Evolutionary conservation across 768 basidiomycete genomes (phyloP).

Genomic region (Xerocomus spinulosus): DNA sequence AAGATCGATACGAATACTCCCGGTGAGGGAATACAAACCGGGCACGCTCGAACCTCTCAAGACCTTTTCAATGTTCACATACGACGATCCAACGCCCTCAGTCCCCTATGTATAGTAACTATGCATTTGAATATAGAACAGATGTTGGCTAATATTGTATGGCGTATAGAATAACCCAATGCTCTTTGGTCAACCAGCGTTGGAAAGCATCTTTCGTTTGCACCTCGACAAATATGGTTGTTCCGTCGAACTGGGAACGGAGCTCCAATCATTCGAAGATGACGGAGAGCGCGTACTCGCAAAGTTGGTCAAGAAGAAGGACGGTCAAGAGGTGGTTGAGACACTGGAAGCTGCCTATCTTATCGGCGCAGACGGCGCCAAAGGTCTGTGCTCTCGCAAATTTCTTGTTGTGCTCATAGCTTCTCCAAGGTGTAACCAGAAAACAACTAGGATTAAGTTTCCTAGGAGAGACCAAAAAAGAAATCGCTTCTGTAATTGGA

Average conservation of each 20-base stretch:
- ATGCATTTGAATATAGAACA: not conserved
- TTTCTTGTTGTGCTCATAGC: not conserved
- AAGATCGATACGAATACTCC: conserved; percentile 21
- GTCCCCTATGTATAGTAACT: conserved; percentile 27
- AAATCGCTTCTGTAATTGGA: conserved; percentile 28
- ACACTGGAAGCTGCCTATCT: conserved; percentile 30
- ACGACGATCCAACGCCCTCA: conserved; percentile 22
- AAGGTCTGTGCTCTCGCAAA: conserved; percentile 8
- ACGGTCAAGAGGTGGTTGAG: conserved; percentile 26
- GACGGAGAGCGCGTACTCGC: conserved; percentile 34
- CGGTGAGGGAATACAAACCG: conserved; percentile 33
- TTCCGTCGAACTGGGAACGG: conserved; percentile 40
- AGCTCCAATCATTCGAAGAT: conserved; percentile 42
- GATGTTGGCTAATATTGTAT: not conserved
- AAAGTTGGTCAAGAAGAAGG: conserved; percentile 27
- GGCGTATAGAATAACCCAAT: conserved; percentile 6
- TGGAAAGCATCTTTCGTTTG: conserved; percentile 28
- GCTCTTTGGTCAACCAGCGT: conserved; percentile 24
- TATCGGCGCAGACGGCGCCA: conserved; percentile 41
- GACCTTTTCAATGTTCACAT: not conserved
- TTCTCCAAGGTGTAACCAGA: conserved; percentile 31
- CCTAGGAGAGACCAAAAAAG: conserved; percentile 36
- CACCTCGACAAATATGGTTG: conserved; percentile 22
- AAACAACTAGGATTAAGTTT: conserved; percentile 40
- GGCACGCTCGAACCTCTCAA: conserved; percentile 18